These are phyloP conservation scores for Lignosus rhinocerotis DNA, from an alignment of 1,284 basidiomycete species.

Conservation along the genomic window DNA sequence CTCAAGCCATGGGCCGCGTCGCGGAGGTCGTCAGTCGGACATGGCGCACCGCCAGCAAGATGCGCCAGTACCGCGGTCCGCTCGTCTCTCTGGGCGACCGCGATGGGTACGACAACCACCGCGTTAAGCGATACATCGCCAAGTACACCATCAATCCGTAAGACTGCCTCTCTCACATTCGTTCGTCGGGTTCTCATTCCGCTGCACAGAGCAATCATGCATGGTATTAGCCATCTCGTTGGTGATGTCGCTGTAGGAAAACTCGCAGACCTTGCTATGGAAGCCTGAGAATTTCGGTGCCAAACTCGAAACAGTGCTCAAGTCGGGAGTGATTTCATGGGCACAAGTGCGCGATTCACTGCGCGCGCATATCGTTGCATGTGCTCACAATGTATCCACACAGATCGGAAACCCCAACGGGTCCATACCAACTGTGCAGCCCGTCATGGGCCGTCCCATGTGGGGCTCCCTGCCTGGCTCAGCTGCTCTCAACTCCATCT, in stretches of 20 bases:
- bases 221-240: conserved; percentile 88
- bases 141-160: conserved; percentile 99
- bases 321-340: conserved; percentile 93
- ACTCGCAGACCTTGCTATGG: conserved; percentile 95
- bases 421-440: conserved; percentile 93
- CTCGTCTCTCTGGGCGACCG: conserved; percentile 60
- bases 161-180: conserved; percentile 35
- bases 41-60: conserved; percentile 97
- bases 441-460: conserved; percentile 85
- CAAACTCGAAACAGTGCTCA: conserved; percentile 91
- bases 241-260: conserved; percentile 84
- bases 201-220: conserved; percentile 79
- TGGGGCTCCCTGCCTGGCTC: conserved; percentile 79
- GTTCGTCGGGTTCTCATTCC: neutral
- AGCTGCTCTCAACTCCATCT: conserved; percentile 78
- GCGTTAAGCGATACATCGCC: conserved; percentile 96
- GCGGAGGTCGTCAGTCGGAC: conserved; percentile 93
- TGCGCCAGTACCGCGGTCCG: conserved; percentile 81
- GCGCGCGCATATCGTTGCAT: neutral
- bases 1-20: conserved; percentile 97
- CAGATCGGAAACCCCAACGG: conserved; percentile 94
- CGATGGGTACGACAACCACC: conserved; percentile 79
- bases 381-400: conserved; percentile 1
- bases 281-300: conserved; percentile 90
- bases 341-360: conserved; percentile 58